Conservation (phyloP, 805 yeast genomes). For the Zygoascus biomembranicola region DNA sequence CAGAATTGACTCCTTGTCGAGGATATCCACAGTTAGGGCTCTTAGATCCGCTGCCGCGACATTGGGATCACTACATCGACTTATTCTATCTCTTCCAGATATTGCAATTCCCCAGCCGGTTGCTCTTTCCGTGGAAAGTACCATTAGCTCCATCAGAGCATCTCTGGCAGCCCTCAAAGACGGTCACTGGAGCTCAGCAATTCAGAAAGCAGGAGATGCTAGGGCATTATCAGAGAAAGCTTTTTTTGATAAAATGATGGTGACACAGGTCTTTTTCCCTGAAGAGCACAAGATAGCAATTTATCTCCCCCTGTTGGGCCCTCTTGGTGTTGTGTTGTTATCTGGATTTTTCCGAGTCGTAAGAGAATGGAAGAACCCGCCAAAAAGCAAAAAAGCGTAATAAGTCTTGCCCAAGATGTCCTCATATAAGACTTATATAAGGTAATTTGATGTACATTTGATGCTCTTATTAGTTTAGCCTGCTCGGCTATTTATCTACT, state of each 20-base stretch:
- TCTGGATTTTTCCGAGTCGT: conserved; percentile 25
- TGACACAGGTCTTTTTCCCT: conserved; percentile 90
- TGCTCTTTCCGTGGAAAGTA: conserved; percentile 42
- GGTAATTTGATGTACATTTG: too few relatives aligned
- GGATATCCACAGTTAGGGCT: conserved; percentile 52
- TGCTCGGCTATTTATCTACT: background rate
- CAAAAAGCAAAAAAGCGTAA: background rate
- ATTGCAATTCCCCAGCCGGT: conserved; percentile 81
- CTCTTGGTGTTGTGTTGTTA: conserved; percentile 55
- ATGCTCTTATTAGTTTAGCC: background rate
- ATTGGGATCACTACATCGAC: conserved; percentile 59
- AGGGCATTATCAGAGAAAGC: conserved; percentile 59
- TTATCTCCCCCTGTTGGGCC: conserved; percentile 84
- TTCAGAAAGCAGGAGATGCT: conserved; percentile 42
- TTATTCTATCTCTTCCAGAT: conserved; percentile 59
- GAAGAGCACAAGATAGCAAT: conserved; percentile 94
- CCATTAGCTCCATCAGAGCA: conserved; percentile 37
- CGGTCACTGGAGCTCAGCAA: conserved; percentile 33
- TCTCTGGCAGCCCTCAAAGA: conserved; percentile 30
- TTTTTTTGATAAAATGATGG: conserved; percentile 90
- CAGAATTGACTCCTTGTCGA: conserved; percentile 57
- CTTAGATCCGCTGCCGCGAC: conserved; percentile 58
- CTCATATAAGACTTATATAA: too few relatives aligned
- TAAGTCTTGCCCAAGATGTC: background rate
- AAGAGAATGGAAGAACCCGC: conserved; percentile 16